Evolutionary conservation across 2,329 filamentous ascomycete species (phyloP), one percentile per base, ranked within the genome.

Genomic region (Fusarium begoniae): DNA sequence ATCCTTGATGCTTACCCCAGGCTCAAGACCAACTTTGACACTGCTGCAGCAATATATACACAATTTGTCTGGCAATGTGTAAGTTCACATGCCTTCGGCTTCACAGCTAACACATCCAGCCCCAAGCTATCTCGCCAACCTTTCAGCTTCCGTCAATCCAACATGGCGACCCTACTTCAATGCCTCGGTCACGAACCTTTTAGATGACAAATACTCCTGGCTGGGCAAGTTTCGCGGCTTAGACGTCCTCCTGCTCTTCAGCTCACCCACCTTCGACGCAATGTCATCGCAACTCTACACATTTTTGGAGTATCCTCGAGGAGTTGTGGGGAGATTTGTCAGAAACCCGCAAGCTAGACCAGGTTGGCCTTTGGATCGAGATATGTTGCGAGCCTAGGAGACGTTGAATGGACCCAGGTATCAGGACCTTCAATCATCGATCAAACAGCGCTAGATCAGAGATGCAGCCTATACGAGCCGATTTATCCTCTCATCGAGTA

Each of bases 91-190:
- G 17, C 22, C 8, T 11, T 11, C 3, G n/a, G 8, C 48, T 22
- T 37, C 28, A 17, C 5, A 15, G 32, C 58, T 74, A 37, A 76
- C 66, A 45, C 1, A 18, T 3, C 45, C 44, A 80, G 78, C 79
- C 79, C 9, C 75, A 80, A 18, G 66, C 54, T 5, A 76, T 5
- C 63, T 78, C 0, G 75, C 79, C 48, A 70, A 73, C n/a, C 48
- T 72, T 6, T 77, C 78, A 3, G 53, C 77, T 3, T 59, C 73
- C 1, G 35, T 70, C 8, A 75, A 65, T 26, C 70, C 78, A 20
- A 76, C 75, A 3, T 80, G 79, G 79, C 72, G 76, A 18, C 78
- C 75, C 63, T 72, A 69, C 68, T 79, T 78, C 72, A 80, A 79
- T 55, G 47, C 69, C 11, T 80, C 78, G 4, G 48, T 76, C 28